These are phyloP conservation scores for Boletus smithii DNA, from an alignment of 1,284 basidiomycete genomes.

Conservation along the genomic window DNA sequence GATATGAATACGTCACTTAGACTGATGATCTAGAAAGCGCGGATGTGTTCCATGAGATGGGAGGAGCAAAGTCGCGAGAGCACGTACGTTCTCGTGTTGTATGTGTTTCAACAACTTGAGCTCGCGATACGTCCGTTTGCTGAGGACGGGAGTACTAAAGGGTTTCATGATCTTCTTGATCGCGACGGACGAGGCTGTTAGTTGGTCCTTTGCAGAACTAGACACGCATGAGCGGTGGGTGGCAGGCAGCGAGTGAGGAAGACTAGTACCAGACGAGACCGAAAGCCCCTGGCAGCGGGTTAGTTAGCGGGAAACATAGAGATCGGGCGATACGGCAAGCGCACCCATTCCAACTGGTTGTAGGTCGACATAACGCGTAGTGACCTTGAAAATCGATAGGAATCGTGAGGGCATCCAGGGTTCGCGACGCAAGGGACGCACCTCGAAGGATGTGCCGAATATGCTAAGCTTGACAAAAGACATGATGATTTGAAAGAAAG, in stretches of 20 bases:
- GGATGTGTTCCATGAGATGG: conserved; percentile 5
- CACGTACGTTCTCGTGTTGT: conserved; percentile 91
- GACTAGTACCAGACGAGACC: conserved; percentile 82
- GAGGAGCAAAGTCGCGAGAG: background rate
- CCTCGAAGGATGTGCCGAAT: conserved; percentile 95
- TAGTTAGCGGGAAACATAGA: conserved; percentile 14
- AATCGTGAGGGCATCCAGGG: conserved; percentile 18
- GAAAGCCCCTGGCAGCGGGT: conserved; percentile 64
- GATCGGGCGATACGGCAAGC: conserved; percentile 34
- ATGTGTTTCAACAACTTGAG: conserved; percentile 99
- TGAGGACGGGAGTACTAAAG: conserved; percentile 96
- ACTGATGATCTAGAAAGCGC: conserved; percentile 81
- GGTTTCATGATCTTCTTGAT: conserved; percentile 99
- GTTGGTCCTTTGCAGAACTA: conserved; percentile 96
- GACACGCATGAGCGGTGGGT: conserved; percentile 8
- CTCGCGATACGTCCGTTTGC: conserved; percentile 97
- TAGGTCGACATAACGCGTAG: conserved; percentile 97
- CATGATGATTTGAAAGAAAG: conserved; percentile 44
- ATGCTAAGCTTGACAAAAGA: conserved; percentile 98
- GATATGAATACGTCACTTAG: conserved; percentile 99
- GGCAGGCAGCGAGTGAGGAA: conserved; percentile 25
- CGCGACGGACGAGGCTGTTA: conserved; percentile 91
- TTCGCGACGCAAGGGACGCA: conserved; percentile 31
- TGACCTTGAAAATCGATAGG: conserved; percentile 64
- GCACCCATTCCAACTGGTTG: conserved; percentile 99